phyloP scores from a whole-genome alignment of 345 rosid species.

The Euphorbia peplus region DNA sequence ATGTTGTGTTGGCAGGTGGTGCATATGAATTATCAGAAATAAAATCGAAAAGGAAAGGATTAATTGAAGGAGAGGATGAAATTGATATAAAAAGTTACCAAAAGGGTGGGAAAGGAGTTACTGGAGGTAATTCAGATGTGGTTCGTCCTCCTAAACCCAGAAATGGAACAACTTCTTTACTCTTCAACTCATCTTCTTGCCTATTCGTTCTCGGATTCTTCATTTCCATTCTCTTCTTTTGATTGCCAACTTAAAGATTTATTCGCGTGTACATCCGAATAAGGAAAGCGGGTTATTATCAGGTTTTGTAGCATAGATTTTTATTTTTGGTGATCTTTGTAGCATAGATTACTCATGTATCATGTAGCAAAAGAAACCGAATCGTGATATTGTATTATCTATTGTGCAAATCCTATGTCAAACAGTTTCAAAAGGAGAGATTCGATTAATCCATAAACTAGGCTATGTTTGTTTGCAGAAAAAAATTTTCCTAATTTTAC shows the following conservation, averaged over 20 bases:
- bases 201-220: neutral
- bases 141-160: slow-evolving; percentile 6
- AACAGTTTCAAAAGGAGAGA: too few relatives aligned
- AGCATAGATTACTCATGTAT: too few relatives aligned
- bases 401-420: too few relatives aligned
- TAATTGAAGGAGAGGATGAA: neutral
- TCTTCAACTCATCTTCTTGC: neutral
- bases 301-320: too few relatives aligned
- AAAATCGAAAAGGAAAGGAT: neutral
- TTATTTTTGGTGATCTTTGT: too few relatives aligned
- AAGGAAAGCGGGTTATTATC: too few relatives aligned
- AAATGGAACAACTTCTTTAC: neutral
- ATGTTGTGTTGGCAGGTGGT: neutral
- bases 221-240: neutral
- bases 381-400: too few relatives aligned
- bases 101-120: neutral
- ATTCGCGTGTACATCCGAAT: too few relatives aligned
- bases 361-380: too few relatives aligned
- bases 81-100: neutral
- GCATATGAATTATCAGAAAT: neutral
- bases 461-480: too few relatives aligned
- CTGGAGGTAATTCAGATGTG: neutral
- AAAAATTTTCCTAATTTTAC: too few relatives aligned
- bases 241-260: neutral
- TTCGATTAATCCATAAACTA: too few relatives aligned